phyloP scores from a whole-genome alignment of 768 basidiomycete genomes.

The Phanerochaete carnosa region DNA sequence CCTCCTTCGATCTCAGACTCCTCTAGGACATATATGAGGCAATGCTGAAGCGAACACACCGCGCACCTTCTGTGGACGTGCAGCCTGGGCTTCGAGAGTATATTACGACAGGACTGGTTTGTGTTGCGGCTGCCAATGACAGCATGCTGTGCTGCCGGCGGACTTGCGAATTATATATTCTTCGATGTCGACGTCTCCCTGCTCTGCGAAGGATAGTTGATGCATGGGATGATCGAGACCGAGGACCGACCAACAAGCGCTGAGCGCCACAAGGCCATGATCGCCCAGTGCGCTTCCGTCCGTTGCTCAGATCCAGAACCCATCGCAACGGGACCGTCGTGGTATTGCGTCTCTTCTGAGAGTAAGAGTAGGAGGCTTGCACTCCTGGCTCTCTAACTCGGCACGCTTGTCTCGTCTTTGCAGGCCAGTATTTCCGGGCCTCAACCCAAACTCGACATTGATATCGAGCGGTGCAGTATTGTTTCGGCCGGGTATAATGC shows the following conservation, averaged over 20 bases:
- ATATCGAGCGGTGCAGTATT: not conserved
- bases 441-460: not conserved
- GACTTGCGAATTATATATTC: too few relatives aligned
- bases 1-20: too few relatives aligned
- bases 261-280: not conserved
- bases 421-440: not conserved
- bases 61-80: too few relatives aligned
- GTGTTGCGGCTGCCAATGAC: too few relatives aligned
- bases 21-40: too few relatives aligned
- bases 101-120: too few relatives aligned
- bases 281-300: not conserved
- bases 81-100: too few relatives aligned
- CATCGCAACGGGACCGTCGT: not conserved
- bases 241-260: not conserved
- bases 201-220: too few relatives aligned
- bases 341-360: not conserved
- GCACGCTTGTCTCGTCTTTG: not conserved
- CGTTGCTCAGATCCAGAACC: not conserved
- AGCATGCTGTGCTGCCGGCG: too few relatives aligned
- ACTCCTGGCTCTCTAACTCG: not conserved
- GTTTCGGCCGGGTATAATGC: not conserved
- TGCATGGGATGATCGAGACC: too few relatives aligned
- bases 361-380: not conserved
- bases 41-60: too few relatives aligned
- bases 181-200: too few relatives aligned